Evolutionary conservation across 345 rosid genomes (phyloP).

Genomic region (Draba incana): DNA sequence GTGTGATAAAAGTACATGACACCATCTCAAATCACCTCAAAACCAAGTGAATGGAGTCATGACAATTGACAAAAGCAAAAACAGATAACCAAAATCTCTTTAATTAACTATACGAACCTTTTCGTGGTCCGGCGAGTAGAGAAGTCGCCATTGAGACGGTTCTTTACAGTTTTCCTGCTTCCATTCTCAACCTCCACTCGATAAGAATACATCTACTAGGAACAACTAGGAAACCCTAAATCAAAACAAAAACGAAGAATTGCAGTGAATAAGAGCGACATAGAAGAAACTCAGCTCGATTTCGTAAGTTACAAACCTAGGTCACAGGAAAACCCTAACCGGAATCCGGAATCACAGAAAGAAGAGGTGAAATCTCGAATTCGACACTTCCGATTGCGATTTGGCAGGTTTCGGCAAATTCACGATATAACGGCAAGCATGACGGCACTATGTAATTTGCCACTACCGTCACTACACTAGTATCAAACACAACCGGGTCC

Average conservation of each 20-base stretch:
- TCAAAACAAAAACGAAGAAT: neutral
- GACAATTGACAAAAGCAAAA: neutral
- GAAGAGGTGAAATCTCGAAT: neutral
- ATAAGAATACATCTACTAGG: conserved; percentile 73
- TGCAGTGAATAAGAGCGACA: conserved; percentile 1
- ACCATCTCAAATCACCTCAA: conserved; percentile 1
- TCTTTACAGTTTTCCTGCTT: conserved; percentile 56
- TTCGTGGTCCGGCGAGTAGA: conserved; percentile 61
- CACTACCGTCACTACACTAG: neutral
- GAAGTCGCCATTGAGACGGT: conserved; percentile 56
- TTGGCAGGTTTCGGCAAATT: neutral
- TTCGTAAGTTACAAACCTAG: neutral
- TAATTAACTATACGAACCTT: conserved; percentile 48
- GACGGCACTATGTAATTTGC: too few relatives aligned
- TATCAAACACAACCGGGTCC: neutral
- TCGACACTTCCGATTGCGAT: conserved; percentile 7
- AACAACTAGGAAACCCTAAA: conserved; percentile 17
- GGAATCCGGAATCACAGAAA: neutral
- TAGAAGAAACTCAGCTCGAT: too few relatives aligned
- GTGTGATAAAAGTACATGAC: neutral
- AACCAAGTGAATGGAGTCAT: neutral
- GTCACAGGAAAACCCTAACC: neutral
- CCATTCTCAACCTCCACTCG: conserved; percentile 54
- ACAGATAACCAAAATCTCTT: neutral
- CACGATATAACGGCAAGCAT: neutral